Base-by-base conservation (phyloP, 768 basidiomycete species). In the Lactifluus echinatus region DNA sequence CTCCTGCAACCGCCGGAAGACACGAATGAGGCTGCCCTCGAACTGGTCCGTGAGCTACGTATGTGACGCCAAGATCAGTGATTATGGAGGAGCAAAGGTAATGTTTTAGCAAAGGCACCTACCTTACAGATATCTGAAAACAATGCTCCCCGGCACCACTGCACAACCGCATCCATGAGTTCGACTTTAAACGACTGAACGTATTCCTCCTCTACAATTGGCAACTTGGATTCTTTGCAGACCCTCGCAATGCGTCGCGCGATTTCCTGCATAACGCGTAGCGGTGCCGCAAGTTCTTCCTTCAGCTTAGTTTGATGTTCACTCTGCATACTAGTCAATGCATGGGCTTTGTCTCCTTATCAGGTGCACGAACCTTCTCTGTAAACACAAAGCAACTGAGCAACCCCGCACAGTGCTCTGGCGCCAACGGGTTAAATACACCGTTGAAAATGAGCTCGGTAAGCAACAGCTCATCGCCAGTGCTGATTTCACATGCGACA, bases 361-460 rank as follows among this genome's bases (percentile, higher is more conserved):
- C 23, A 8, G n/a, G 39, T 19, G 47, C 40, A 43, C 59, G 11
- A 11, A 89, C 95, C 83, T 97, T 98, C 71, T 99, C 96, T 3
- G 85, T 80, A 71, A 98, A 98, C 33, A 99, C 96, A 68, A 99
- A 99, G 68, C 95, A 98, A 66, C 93, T 95, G 15, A 98, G 74
- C n/a, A 99, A 69, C 2, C 91, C 88, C 0, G 95, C 94, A 66
- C 87, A 91, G 56, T 97, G 92, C 65, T 97, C 94, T 0, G 96
- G 95, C 1, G 79, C 74, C 47, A 99, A 70, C 3, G 88, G 69
- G 66, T 96, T 97, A 79, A 99, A 99, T 21, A 84, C 87, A 55
- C 96, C 96, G 59, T 96, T 93, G 78, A 99, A 98, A 57, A 99
- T 86, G 66, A 99, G 79, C 71, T 98, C 96, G 1, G 96, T 99